These are phyloP conservation scores for Panaeolus papilionaceus DNA, from an alignment of 768 basidiomycete genomes.

Conservation along the genomic window DNA sequence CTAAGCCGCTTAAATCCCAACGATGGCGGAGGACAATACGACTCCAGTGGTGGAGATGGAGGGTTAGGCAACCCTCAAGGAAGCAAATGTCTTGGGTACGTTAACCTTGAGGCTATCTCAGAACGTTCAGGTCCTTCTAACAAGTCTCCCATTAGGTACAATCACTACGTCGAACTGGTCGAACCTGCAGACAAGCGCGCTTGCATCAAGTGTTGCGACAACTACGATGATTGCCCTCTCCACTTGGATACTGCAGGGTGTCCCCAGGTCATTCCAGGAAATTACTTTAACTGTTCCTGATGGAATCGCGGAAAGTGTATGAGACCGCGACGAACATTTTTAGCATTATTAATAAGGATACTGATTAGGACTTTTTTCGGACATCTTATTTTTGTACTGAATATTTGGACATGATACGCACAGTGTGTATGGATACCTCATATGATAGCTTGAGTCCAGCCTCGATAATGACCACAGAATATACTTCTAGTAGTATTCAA, in stretches of 20 bases:
- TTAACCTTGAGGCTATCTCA: neutral
- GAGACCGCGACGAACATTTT: neutral
- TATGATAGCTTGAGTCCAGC: too few species aligned
- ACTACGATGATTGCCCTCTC: slow-evolving; percentile 55
- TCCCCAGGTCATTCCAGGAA: slow-evolving; percentile 54
- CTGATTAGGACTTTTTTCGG: neutral
- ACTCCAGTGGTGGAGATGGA: slow-evolving; percentile 58
- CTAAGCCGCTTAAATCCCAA: slow-evolving; percentile 49
- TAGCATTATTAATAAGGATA: neutral
- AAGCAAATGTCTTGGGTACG: slow-evolving; percentile 54
- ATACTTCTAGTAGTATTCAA: too few species aligned
- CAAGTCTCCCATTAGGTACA: slow-evolving; percentile 42
- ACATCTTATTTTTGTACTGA: neutral
- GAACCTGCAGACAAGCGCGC: slow-evolving; percentile 56
- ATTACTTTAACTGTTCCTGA: slow-evolving; percentile 59
- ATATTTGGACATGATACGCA: neutral
- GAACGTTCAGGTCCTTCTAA: neutral
- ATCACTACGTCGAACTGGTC: slow-evolving; percentile 63
- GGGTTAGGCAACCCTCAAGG: slow-evolving; percentile 57
- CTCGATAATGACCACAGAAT: too few species aligned
- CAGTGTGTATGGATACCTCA: too few species aligned
- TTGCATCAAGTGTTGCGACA: slow-evolving; percentile 65
- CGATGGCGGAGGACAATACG: slow-evolving; percentile 61
- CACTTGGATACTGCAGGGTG: slow-evolving; percentile 56
- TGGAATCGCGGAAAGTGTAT: neutral